Evolutionary conservation across 2,329 filamentous ascomycete genomes (phyloP), one percentile per base, ranked within the genome.

Genomic region (Phialophora expanda): DNA sequence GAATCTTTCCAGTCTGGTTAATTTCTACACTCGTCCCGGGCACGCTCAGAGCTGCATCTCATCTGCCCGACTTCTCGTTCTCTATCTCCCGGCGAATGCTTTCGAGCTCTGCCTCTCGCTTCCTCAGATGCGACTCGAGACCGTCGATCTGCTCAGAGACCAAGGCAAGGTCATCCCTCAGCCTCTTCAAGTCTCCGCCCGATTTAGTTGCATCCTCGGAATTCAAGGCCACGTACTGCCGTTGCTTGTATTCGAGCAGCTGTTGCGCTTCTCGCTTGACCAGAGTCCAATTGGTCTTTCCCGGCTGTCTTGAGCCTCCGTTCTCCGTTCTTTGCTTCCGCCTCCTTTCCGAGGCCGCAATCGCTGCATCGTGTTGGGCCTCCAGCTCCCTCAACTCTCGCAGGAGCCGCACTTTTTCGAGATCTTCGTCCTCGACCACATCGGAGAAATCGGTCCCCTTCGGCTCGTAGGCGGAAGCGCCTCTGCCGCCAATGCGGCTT

Each of bases 111-210:
- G 89, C 86, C 78, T 94, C 87, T 68, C 95, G 85, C 71, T 88
- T 88, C 74, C 87, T 85, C 74, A 97, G 80, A 82, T 99, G 95
- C 67, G 83, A 81, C 81, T 96, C 93, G 71, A 99, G 78, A 0
- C 93, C 93, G 71, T 97, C 93, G 1, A 99, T 89, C 82, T 99
- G 94, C 79, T 98, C 94, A 74, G 87, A 89, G n/a, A 99, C 92
- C 54, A 91, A 91, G 73, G 90, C 86, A 76, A 99, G 86, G 79
- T 99, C 95, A 44, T 96, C 93, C 65, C 87, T 83, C 50, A 97
- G 87, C 44, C 89, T 87, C 78, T 93, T 90, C 67, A 98, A 77
- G 67, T 86, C 86, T 69, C 89, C 87, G 0, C 92, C 93, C 7
- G 85, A 86, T 74, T 88, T 88, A 59, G 66, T 78, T 73, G 82